Conservation (phyloP, 805 yeast genomes). For the Alloascoidea hylecoeti region DNA sequence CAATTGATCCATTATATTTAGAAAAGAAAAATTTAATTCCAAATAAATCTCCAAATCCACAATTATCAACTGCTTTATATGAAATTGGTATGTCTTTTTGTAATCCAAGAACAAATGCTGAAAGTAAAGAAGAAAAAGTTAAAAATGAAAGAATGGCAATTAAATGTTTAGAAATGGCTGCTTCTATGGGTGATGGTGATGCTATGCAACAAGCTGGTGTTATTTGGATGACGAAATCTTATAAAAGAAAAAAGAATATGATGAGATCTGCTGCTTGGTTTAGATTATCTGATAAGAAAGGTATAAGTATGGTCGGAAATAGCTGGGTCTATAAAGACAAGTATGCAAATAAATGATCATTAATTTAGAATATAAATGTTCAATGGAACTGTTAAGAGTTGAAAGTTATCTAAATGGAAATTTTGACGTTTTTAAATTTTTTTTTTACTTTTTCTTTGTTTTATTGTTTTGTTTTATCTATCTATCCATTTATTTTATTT, state of each 20-base stretch:
- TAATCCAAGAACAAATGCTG: constrained; percentile 21
- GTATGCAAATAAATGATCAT: constrained; percentile 18
- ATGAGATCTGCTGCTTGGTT: constrained; percentile 57
- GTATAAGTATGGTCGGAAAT: constrained; percentile 48
- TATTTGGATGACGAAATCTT: constrained; percentile 46
- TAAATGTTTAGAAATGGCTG: constrained; percentile 47
- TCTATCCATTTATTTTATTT: not conserved
- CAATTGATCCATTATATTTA: constrained; percentile 5
- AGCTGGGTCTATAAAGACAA: constrained; percentile 68
- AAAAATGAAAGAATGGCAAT: constrained; percentile 45
- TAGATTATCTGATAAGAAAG: constrained; percentile 47
- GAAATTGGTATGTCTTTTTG: constrained; percentile 46
- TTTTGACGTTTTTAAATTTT: too few relatives aligned
- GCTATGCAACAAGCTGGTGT: constrained; percentile 59
- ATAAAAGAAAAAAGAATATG: constrained; percentile 40
- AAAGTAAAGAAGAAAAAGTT: constrained; percentile 16
- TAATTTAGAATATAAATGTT: too few relatives aligned
- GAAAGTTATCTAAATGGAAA: too few relatives aligned
- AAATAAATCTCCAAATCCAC: constrained; percentile 9
- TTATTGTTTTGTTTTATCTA: not conserved
- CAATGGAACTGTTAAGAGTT: too few relatives aligned
- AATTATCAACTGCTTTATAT: constrained; percentile 24
- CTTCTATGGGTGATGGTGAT: constrained; percentile 49
- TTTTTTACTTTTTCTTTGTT: too few relatives aligned
- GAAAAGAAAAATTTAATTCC: not conserved